These are phyloP conservation scores for Boletellus deceptivus DNA, from an alignment of 1,284 basidiomycete genomes.

Conservation along the genomic window DNA sequence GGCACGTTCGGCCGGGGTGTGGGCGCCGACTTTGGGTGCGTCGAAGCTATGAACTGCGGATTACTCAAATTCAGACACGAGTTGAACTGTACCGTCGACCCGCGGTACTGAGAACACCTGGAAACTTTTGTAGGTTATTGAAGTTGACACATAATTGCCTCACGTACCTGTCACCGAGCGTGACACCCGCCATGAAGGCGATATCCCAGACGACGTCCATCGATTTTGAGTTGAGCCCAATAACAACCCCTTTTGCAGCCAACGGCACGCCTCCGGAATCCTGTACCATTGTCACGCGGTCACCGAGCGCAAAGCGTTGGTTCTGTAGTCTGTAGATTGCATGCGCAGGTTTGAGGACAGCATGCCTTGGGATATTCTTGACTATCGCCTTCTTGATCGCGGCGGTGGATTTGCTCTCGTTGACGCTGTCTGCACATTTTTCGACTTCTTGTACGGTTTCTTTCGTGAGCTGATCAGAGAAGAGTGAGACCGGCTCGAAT, in stretches of 20 bases:
- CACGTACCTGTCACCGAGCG: slow-evolving; percentile 76
- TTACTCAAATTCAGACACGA: slow-evolving; percentile 83
- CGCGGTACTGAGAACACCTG: slow-evolving; percentile 88
- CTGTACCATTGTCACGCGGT: slow-evolving; percentile 93
- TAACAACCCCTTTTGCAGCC: slow-evolving; percentile 89
- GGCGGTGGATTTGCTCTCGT: slow-evolving; percentile 53
- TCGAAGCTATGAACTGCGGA: slow-evolving; percentile 78
- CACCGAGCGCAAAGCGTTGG: slow-evolving; percentile 90
- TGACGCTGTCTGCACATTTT: slow-evolving; percentile 66
- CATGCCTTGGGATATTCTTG: slow-evolving; percentile 91
- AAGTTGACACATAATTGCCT: not conserved
- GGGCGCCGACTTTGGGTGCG: slow-evolving; percentile 50
- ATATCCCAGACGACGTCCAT: slow-evolving; percentile 99
- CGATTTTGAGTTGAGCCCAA: slow-evolving; percentile 81
- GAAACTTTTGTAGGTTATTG: too few relatives aligned
- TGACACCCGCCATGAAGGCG: slow-evolving; percentile 91
- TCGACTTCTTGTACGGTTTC: slow-evolving; percentile 83
- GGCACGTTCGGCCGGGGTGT: slow-evolving; percentile 40
- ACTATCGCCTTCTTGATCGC: slow-evolving; percentile 88
- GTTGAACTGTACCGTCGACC: slow-evolving; percentile 80
- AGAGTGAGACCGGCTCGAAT: slow-evolving; percentile 90
- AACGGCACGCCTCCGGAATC: slow-evolving; percentile 94
- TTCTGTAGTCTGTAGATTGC: slow-evolving; percentile 87
- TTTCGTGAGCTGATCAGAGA: slow-evolving; percentile 89
- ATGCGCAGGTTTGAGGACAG: slow-evolving; percentile 91